Base-by-base conservation (phyloP, 208 protist genomes). In the Crithidia sp. region DNA sequence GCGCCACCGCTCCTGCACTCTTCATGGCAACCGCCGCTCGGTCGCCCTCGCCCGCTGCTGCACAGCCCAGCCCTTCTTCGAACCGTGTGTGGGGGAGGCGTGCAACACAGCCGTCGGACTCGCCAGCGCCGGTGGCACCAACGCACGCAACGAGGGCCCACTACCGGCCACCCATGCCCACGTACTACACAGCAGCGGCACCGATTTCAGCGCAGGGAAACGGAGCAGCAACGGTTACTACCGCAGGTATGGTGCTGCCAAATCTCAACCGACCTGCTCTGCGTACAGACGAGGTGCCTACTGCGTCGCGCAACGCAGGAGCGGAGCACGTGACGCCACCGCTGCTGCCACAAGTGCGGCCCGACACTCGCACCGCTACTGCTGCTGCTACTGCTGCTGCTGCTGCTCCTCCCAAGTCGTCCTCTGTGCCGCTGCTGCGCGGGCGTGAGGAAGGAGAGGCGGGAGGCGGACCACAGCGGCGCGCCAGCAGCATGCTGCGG, bases 121-220 rank as follows among this genome's bases (percentile, higher is more conserved):
- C 65, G 12, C 65, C 71, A 4, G 39, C 16, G 13, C 57, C 64
- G 10, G 58, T 72, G 8, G 57, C 72, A 5, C 72, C 72, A 37
- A 50, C 40, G 47, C n/a, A 36, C 36, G n/a, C 28, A 12, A 13
- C 37, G n/a, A 12, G n/a, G 2, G 12, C n/a, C 2, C 47, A 2
- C 0, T 14, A 16, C 3, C 37, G 56, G 7, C 62, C 12, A 12
- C n/a, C 13, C 7, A 7, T 16, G 36, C 41, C 50, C 12, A 4
- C 28, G n/a, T 28, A 52, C 40, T 0, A 56, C 17, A 36, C 17
- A 5, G 7, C 40, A 19, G 13, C 5, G 41, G 41, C 13, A 13
- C 54, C 60, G 28, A n/a, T 47, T 19, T 2, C 53, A 28, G 43
- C 58, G 39, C 39, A 61, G 7, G 12, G 39, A 40, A 7, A 4